Base-by-base conservation (phyloP, 75 land plant genomes). In the Sequoia sempervirens region DNA sequence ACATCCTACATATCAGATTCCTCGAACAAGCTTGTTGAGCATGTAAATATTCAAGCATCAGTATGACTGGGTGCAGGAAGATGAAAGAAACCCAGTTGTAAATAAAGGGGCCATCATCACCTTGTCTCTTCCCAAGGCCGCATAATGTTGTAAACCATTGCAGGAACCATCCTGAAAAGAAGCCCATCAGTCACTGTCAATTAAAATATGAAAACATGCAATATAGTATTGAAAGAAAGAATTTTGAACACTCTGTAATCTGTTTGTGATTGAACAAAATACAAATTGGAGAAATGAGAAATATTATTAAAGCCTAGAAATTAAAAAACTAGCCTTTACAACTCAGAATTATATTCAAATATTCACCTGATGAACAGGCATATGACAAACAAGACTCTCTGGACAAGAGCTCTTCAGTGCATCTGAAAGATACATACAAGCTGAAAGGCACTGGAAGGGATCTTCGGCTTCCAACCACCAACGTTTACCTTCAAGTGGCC, bases 381-480 rank as follows among this genome's bases (percentile, higher is more conserved):
- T 75, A 74, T 93, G 82, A 23, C 98, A 97, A 20, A 95, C 78
- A 69, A 82, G 85, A 46, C 91, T 79, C 82, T 95, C 98, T 36
- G 95, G 93, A 43, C 89, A 89, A 7, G 91, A 75, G 81, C 95
- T 94, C 72, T 89, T 88, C 54, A 96, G 82, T 36, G 97, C 97
- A 87, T 91, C 90, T 8, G 92, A 87, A 23, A 97, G 84, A 85
- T 94, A 85, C 13, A 95, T 88, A 72, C 97, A 97, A 64, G 96
- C 90, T 79, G 99, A 97, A 52, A 97, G 91, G 86, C 93, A 95
- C 82, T 97, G 99, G 72, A 95, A 94, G 61, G 99, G 97, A 88
- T 97, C 99, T 90, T 97, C 99, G 81, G 97, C 99, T 64, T 83
- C 88, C 58, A 97, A 82, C 99, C 99, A 97, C 99, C 99, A 97